Evolutionary conservation across 106 monocot species (phyloP).

Genomic region (Apostasia shenzhenica): DNA sequence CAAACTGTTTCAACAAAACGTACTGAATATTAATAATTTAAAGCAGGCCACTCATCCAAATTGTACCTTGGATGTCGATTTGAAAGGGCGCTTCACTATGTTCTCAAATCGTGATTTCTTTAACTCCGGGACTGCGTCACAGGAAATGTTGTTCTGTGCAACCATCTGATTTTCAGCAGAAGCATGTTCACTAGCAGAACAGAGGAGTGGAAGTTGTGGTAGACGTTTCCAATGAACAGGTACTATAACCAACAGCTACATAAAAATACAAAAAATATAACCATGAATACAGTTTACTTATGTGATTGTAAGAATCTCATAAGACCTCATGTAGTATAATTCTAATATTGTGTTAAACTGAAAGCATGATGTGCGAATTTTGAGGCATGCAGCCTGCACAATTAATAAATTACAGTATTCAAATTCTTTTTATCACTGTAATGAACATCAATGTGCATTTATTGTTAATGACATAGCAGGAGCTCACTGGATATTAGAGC

Average conservation of each 20-base stretch:
- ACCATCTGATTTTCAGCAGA: constrained; percentile 9
- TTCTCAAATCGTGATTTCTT: constrained; percentile 44
- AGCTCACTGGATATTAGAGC: no score
- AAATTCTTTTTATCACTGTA: no score
- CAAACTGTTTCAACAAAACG: not conserved
- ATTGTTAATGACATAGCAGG: no score
- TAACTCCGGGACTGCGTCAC: constrained; percentile 21
- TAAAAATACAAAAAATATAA: constrained; percentile 1
- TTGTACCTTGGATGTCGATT: constrained; percentile 76
- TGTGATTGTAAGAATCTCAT: no score
- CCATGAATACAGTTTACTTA: not conserved
- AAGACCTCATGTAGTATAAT: no score
- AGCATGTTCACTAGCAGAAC: constrained; percentile 21
- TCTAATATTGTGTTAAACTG: no score
- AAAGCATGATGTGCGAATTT: no score
- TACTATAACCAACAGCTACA: constrained; percentile 78
- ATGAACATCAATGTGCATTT: no score
- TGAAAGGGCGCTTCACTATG: constrained; percentile 71
- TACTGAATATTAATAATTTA: not conserved
- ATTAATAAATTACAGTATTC: no score
- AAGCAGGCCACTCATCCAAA: not conserved
- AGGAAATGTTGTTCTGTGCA: constrained; percentile 9
- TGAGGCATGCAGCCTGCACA: no score
- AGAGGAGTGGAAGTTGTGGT: constrained; percentile 30
- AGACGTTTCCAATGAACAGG: constrained; percentile 55